A percentile compares a stretch with the other conserved stretches of the same genome.
Evolutionary conservation across 805 yeast genomes (phyloP).

Genomic region (Barnettozyma vustinii): DNA sequence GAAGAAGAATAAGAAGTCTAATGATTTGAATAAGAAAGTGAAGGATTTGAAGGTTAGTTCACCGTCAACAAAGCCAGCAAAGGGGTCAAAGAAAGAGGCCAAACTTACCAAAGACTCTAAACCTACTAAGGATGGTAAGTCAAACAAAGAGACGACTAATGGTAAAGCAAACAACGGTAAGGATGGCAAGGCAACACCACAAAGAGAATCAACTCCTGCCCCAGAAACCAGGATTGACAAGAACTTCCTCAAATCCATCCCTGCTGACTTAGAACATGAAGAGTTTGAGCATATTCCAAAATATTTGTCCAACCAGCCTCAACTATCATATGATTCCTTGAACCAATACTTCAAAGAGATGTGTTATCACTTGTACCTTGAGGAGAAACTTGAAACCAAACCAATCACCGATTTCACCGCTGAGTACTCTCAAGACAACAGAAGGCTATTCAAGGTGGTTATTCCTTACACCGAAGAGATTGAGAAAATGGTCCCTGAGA

Average conservation of each 20-base stretch:
- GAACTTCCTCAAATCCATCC: conserved; percentile 7
- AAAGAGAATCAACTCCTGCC: background rate
- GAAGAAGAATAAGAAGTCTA: background rate
- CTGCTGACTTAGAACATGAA: conserved; percentile 19
- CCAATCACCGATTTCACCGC: conserved; percentile 44
- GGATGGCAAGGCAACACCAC: background rate
- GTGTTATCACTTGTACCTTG: conserved; percentile 57
- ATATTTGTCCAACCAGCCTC: conserved; percentile 30
- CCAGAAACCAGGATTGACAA: conserved; percentile 3
- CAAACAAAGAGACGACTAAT: background rate
- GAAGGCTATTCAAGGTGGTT: conserved; percentile 36
- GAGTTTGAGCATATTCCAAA: conserved; percentile 24
- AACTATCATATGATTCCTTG: conserved; percentile 43
- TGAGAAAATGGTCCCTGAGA: conserved; percentile 44
- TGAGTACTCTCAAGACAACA: conserved; percentile 46
- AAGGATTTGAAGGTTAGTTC: background rate
- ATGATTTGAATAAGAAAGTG: background rate
- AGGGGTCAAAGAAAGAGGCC: background rate
- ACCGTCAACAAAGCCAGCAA: background rate
- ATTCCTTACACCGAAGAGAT: conserved; percentile 44
- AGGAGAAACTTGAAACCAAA: conserved; percentile 47
- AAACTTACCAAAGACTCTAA: background rate
- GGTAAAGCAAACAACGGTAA: background rate
- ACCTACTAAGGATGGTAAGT: background rate
- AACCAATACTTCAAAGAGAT: conserved; percentile 51